Base-by-base conservation (phyloP, 2,329 filamentous ascomycete genomes). In the Ophiostoma sp. region DNA sequence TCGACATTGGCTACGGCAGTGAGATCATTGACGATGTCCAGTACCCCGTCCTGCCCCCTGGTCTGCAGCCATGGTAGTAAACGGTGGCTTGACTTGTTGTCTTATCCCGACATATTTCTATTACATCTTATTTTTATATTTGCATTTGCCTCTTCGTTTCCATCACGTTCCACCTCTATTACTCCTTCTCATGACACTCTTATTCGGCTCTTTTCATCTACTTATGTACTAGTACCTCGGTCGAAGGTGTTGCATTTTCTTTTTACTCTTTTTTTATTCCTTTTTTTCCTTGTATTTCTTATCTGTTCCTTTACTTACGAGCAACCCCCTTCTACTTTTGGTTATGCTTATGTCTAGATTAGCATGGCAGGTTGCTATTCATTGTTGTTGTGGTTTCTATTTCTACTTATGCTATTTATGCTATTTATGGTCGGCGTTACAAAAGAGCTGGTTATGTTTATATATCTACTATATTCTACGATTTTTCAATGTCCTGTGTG, bases 11-110 rank as follows among this genome's bases (percentile, higher is more conserved):
- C 31, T 79, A 79, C 68, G 80, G 79, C 23, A 79, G 77, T 13
- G 81, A 82, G 75, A 73, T 79, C 44, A 81, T 82, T 69, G 79
- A 82, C 57, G 80, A 78, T 23, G 74, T 76, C 20, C 78, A 79
- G 74, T 83, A 82, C 72, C 81, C 81, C 10, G 72, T 78, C 27
- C 72, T 83, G 48, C 80, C 80, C 6, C 76, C 76, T 1, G 76
- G 74, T 33, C 48, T 82, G 33, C 71, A 73, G 62, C 76, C 79
- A n/a, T 81, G 78, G 76, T 80, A 70, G 76, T 80, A 70, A 74
- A 44, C 20, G 1, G 36, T 17, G 8, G 1, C 15, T 17, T 60
- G 3, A n/a, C 31, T 3, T 15, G 10, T 48, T 20, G 17, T 48
- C 17, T n/a, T 48, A n/a, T 48, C 20, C 44, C 44, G 44, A 48